Percentiles rank a stretch among this genome's conserved stretches.
Evolutionary conservation across 2,329 filamentous ascomycete species (phyloP).

Genomic region (Ophiostoma perfectum): DNA sequence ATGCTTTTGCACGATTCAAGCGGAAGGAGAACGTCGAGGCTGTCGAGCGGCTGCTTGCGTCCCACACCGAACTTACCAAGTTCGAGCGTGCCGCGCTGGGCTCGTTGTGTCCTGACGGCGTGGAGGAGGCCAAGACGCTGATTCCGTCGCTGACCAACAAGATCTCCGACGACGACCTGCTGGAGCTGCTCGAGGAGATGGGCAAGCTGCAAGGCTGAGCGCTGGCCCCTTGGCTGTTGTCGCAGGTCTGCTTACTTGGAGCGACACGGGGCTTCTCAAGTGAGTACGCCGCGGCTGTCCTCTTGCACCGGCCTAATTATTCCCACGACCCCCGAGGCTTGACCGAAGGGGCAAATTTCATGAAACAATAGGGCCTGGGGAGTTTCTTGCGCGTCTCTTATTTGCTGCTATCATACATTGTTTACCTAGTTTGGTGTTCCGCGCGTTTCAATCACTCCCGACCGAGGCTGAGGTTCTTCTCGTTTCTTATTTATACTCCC

Average conservation of each 20-base stretch:
- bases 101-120: constrained; percentile 83
- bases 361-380: not conserved
- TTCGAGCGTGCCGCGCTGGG: constrained; percentile 93
- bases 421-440: not conserved
- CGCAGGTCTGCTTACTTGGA: not conserved
- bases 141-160: constrained; percentile 87
- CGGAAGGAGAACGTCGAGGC: constrained; percentile 90
- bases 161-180: constrained; percentile 81
- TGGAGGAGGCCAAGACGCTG: constrained; percentile 93
- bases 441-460: not conserved
- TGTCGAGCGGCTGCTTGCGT: constrained; percentile 80
- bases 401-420: not conserved
- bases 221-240: not conserved
- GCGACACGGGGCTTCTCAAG: no score
- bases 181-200: constrained; percentile 85
- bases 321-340: not conserved
- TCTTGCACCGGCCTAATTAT: not conserved
- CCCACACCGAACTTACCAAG: constrained; percentile 73
- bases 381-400: not conserved
- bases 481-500: no score
- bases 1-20: constrained; percentile 93
- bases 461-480: no score
- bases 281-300: not conserved
- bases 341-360: not conserved
- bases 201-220: constrained; percentile 59